phyloP scores from a whole-genome alignment of 2,329 filamentous ascomycete species.

The Ramularia endophylla region DNA sequence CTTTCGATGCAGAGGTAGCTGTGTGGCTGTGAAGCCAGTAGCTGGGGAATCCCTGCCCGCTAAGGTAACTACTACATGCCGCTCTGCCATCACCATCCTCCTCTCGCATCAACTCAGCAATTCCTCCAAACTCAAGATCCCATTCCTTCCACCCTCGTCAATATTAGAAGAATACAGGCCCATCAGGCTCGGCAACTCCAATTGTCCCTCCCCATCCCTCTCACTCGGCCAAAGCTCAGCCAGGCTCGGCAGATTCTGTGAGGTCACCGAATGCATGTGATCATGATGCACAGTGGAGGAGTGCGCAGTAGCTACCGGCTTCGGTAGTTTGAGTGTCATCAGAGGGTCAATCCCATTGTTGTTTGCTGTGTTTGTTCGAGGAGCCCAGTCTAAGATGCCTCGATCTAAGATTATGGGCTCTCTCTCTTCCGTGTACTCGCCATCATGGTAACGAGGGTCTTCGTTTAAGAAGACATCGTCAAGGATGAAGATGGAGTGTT shows the following conservation, averaged over 20 bases:
- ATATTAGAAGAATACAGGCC: too few species aligned
- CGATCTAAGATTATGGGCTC: slow-evolving; percentile 30
- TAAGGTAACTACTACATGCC: too few species aligned
- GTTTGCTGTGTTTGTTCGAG: slow-evolving; percentile 4
- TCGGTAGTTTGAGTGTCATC: slow-evolving; percentile 23
- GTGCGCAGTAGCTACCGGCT: slow-evolving; percentile 4
- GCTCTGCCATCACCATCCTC: too few species aligned
- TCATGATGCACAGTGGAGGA: not conserved
- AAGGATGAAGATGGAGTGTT: slow-evolving; percentile 19
- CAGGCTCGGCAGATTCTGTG: slow-evolving; percentile 3
- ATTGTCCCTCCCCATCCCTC: slow-evolving; percentile 7
- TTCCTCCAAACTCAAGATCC: too few species aligned
- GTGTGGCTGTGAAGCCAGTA: too few species aligned
- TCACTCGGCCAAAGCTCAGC: slow-evolving; percentile 10
- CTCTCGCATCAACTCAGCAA: too few species aligned
- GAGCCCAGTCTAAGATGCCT: slow-evolving; percentile 30
- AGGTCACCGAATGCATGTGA: not conserved
- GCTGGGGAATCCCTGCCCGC: too few species aligned
- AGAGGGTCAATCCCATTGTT: slow-evolving; percentile 22
- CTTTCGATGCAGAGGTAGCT: too few species aligned
- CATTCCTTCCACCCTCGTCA: too few species aligned
- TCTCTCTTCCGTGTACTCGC: slow-evolving; percentile 20
- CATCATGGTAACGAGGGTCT: slow-evolving; percentile 17
- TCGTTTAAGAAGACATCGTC: slow-evolving; percentile 27
- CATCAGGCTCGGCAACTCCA: slow-evolving; percentile 27